These are phyloP conservation scores for Erodium texanum DNA, from an alignment of 441 rosid genomes.

Conservation along the genomic window DNA sequence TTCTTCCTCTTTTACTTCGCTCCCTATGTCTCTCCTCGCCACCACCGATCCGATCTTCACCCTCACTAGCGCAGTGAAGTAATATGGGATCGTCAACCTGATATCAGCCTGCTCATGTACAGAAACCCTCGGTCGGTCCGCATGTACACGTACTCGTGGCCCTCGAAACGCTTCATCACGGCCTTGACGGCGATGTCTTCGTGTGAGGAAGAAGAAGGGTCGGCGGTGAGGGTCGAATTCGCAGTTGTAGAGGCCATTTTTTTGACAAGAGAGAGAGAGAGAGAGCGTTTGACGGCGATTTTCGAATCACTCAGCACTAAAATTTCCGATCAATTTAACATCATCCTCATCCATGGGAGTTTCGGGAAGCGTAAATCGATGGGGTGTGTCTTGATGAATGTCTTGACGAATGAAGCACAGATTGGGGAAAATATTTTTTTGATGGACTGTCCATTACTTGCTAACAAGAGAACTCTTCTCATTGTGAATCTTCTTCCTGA, in stretches of 20 bases:
- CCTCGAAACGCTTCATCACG: constrained; percentile 43
- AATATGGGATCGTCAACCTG: too few species aligned
- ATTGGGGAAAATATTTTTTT: not conserved
- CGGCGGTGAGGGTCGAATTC: constrained; percentile 28
- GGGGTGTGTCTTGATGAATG: too few species aligned
- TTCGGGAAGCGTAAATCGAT: too few species aligned
- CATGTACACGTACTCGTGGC: too few species aligned
- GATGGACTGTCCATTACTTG: not conserved
- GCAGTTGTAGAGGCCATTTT: constrained; percentile 36
- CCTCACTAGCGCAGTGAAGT: too few species aligned
- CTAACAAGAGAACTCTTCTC: not conserved
- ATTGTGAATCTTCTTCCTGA: not conserved
- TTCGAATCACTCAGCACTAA: too few species aligned
- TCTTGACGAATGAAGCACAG: too few species aligned
- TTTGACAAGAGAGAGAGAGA: not conserved
- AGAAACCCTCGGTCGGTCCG: too few species aligned
- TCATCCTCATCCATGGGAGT: not conserved
- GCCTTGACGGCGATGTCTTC: constrained; percentile 33
- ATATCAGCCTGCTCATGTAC: too few species aligned
- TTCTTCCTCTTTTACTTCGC: too few species aligned
- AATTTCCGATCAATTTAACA: not conserved
- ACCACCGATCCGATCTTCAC: too few species aligned
- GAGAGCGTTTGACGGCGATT: not conserved
- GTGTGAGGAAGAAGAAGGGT: constrained; percentile 20
- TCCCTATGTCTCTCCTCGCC: too few species aligned